These are phyloP conservation scores for Penicillium goetzii DNA, from an alignment of 495 filamentous ascomycete species.

Conservation along the genomic window DNA sequence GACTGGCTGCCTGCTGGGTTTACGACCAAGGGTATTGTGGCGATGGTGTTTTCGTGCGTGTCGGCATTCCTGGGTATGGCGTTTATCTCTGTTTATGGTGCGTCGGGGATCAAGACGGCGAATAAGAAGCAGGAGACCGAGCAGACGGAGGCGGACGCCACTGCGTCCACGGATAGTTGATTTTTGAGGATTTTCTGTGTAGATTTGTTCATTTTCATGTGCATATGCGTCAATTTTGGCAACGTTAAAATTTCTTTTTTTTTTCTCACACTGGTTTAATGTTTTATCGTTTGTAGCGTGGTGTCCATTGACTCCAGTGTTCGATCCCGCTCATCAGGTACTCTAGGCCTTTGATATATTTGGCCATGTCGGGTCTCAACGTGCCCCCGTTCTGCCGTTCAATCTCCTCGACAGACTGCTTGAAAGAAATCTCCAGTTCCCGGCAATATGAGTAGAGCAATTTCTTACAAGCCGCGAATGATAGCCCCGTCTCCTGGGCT, in stretches of 20 bases:
- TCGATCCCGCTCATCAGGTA: conserved; percentile 32
- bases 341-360: conserved; percentile 26
- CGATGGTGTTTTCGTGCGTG: conserved; percentile 71
- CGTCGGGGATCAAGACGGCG: conserved; percentile 21
- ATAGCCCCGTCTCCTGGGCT: conserved; percentile 26
- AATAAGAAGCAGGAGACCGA: conserved; percentile 15
- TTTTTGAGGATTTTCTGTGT: neutral
- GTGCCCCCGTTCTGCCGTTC: neutral
- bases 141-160: neutral
- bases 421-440: conserved; percentile 24
- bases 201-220: neutral
- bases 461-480: conserved; percentile 26
- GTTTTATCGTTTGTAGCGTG: conserved; percentile 16
- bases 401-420: conserved; percentile 11
- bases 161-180: conserved; percentile 13
- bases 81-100: conserved; percentile 70
- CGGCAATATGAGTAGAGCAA: conserved; percentile 28
- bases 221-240: conserved; percentile 6
- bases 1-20: conserved; percentile 69
- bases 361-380: conserved; percentile 19
- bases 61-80: conserved; percentile 73
- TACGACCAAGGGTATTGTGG: conserved; percentile 70
- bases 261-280: neutral
- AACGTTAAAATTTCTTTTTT: neutral
- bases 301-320: conserved; percentile 30